phyloP scores from a whole-genome alignment of 2,329 filamentous ascomycete genomes.

The Penicillium sp. region DNA sequence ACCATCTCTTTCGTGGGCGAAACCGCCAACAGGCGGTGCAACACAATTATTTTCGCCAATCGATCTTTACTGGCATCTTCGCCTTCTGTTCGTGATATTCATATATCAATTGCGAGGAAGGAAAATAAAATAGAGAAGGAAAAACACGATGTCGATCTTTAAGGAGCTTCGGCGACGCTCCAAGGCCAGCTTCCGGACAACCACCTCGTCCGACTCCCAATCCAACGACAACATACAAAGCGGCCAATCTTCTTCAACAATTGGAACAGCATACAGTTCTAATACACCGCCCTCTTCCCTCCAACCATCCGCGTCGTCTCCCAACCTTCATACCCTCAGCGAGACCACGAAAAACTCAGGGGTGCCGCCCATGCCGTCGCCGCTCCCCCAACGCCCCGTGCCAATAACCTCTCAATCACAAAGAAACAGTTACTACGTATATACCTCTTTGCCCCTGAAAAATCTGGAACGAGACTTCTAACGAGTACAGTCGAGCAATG shows the following conservation, averaged over 20 bases:
- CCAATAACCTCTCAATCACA: slow-evolving; percentile 36
- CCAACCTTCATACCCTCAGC: slow-evolving; percentile 52
- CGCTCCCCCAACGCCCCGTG: slow-evolving; percentile 46
- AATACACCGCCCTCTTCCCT: slow-evolving; percentile 69
- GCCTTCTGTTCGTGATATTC: not conserved
- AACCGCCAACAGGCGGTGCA: not conserved
- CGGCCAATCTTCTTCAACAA: slow-evolving; percentile 60
- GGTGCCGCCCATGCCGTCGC: slow-evolving; percentile 31
- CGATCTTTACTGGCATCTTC: not conserved
- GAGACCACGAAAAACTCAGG: slow-evolving; percentile 35
- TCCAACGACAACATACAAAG: slow-evolving; percentile 60
- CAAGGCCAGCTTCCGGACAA: slow-evolving; percentile 67
- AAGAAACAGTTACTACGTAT: slow-evolving; percentile 42
- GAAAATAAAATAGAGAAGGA: not conserved
- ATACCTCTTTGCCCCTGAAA: slow-evolving; percentile 14
- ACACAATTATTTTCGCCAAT: not conserved
- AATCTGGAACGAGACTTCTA: not conserved
- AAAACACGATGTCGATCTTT: slow-evolving; percentile 57
- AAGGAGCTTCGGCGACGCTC: slow-evolving; percentile 74
- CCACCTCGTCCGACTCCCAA: slow-evolving; percentile 37
- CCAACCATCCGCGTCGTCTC: slow-evolving; percentile 61
- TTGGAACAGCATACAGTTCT: slow-evolving; percentile 55
- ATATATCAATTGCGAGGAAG: not conserved
- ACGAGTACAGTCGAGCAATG: slow-evolving; percentile 30
- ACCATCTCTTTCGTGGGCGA: not conserved